Base-by-base conservation (phyloP, 1,139 yeast genomes). In the Hemisphaericaspora xylanilytica region DNA sequence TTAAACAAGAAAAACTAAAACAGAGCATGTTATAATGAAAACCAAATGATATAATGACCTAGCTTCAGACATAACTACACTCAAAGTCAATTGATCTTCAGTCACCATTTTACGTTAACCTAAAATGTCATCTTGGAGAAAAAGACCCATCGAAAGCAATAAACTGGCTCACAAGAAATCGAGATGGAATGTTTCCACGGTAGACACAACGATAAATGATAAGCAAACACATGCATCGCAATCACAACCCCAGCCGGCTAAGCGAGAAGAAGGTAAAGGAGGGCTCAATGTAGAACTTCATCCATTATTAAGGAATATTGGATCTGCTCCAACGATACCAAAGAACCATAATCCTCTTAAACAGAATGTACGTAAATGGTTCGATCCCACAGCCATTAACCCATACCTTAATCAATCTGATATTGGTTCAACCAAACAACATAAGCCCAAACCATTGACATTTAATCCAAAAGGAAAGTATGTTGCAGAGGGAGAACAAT, bases 391-490 rank as follows among this genome's bases (percentile, higher is more conserved):
- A 1, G 49, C 69, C 4, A 59, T 77, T 24, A 85, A 85, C 51
- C 92, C 92, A 1, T 85, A 84, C 52, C 61, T 81, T 28, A 75
- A 76, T 45, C 79, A 71, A 42, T 44, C 50, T 4, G 59, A 51
- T 27, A 11, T 42, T 43, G 37, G 50, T 42, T 15, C 48, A 54
- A 40, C 44, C 55, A 14, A 26, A 5, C 42, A 45, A 36, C 54
- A 49, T 24, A 51, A 56, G 41, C 46, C 59, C 18, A 51, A 72
- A 55, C 58, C 67, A 45, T 58, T 85, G 25, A 61, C 59, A 22
- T 76, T 86, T 50, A 81, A 75, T 50, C 72, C 66, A 15, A 68
- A 69, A 30, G 92, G 94, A 1, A 83, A 81, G 51, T 83, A 69
- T 52, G 70, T 82, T 2, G 73, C 68, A 12, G 62, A 70, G 44